Percentiles rank a stretch among this genome's conserved stretches.
These are phyloP conservation scores for Periconia sp. DNA, from an alignment of 2,329 filamentous ascomycete species.

Conservation along the genomic window DNA sequence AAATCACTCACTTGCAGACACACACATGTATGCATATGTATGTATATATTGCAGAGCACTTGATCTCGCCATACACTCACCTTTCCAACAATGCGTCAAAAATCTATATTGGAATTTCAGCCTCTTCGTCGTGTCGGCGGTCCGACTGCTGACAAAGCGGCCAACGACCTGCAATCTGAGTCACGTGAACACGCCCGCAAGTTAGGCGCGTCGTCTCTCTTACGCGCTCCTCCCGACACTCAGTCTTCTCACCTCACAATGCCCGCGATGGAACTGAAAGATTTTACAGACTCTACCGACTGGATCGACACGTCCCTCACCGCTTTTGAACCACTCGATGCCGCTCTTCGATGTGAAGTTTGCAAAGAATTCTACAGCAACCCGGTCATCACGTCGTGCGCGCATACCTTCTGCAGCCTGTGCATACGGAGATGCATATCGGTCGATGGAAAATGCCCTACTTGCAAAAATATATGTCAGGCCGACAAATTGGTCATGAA, in stretches of 20 bases:
- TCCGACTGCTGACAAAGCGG: constrained; percentile 7
- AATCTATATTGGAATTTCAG: constrained; percentile 3
- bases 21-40: not conserved
- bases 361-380: constrained; percentile 98
- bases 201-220: not conserved
- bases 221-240: not conserved
- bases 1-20: not conserved
- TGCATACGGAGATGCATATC: constrained; percentile 88
- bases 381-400: constrained; percentile 92
- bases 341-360: constrained; percentile 87
- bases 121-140: not conserved
- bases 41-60: not conserved
- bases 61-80: not conserved
- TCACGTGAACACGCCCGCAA: constrained; percentile 6
- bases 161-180: not conserved
- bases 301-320: constrained; percentile 74
- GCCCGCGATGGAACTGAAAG: constrained; percentile 36
- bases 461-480: constrained; percentile 78
- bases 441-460: constrained; percentile 81
- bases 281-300: constrained; percentile 77
- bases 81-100: not conserved
- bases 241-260: constrained; percentile 2
- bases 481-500: constrained; percentile 84
- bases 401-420: constrained; percentile 93
- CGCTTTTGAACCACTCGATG: constrained; percentile 71